Evolutionary conservation across 75 land plant genomes (phyloP).

Genomic region (Selaginella moellendorffii): DNA sequence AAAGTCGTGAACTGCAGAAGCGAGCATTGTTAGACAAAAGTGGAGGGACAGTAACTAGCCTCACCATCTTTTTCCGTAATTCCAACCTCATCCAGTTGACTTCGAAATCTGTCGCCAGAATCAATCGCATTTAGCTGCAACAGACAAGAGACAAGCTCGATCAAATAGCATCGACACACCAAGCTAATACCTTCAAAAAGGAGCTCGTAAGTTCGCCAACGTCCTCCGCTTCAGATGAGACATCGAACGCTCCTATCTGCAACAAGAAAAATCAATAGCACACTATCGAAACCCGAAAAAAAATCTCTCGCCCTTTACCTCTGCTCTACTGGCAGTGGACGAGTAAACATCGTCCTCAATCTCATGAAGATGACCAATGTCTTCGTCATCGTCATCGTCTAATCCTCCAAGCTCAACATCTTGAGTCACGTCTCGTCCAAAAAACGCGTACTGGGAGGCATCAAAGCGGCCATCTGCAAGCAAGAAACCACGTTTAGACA

Average conservation of each 20-base stretch:
- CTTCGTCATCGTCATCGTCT: conserved; percentile 51
- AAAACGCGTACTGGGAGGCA: conserved; percentile 95
- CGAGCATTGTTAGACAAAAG: neutral
- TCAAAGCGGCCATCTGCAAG: conserved; percentile 34
- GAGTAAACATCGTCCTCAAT: conserved; percentile 43
- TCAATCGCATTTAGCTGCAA: neutral
- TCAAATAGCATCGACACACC: neutral
- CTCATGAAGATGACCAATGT: conserved; percentile 17
- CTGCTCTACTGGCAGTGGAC: conserved; percentile 18
- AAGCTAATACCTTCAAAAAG: conserved; percentile 41
- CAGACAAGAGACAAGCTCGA: neutral
- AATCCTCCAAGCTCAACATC: conserved; percentile 82
- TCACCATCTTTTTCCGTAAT: too few relatives aligned
- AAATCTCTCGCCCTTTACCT: conserved; percentile 20
- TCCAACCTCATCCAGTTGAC: too few relatives aligned
- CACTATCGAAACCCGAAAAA: neutral
- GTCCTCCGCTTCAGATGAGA: conserved; percentile 48
- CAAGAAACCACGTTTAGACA: too few relatives aligned
- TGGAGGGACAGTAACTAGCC: too few relatives aligned
- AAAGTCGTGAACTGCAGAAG: neutral
- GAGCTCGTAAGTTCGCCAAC: conserved; percentile 38
- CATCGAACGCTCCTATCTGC: conserved; percentile 37
- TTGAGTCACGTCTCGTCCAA: conserved; percentile 57
- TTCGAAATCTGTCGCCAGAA: too few relatives aligned
- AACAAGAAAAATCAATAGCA: conserved; percentile 7